phyloP scores from a whole-genome alignment of 768 basidiomycete genomes.

The Termitomyces sp. region DNA sequence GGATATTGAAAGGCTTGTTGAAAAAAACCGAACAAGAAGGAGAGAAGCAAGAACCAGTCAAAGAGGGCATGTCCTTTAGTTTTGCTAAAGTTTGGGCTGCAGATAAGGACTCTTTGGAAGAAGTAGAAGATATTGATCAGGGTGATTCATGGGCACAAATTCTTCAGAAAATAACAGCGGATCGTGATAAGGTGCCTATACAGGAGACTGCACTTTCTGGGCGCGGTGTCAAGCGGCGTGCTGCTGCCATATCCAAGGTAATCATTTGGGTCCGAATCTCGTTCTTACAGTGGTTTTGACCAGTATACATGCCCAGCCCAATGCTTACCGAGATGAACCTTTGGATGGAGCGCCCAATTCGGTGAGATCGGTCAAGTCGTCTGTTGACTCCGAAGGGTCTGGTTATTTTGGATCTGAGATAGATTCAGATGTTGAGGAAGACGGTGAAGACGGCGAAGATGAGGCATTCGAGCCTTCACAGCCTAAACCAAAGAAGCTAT shows the following conservation, averaged over 20 bases:
- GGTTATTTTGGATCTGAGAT: constrained; percentile 29
- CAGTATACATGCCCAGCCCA: constrained; percentile 22
- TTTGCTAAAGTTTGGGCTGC: constrained; percentile 94
- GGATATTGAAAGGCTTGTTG: constrained; percentile 84
- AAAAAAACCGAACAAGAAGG: constrained; percentile 79
- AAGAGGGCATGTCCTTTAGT: constrained; percentile 61
- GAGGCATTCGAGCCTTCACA: constrained; percentile 13
- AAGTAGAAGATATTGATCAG: constrained; percentile 60
- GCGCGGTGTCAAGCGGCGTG: constrained; percentile 72
- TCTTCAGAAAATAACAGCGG: constrained; percentile 48
- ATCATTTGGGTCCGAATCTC: background rate
- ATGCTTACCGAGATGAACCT: constrained; percentile 23
- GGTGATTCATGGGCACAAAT: constrained; percentile 83
- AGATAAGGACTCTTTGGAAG: constrained; percentile 68
- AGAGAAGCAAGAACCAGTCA: constrained; percentile 45
- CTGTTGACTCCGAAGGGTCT: constrained; percentile 29
- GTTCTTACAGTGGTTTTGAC: constrained; percentile 4
- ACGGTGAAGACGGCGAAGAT: constrained; percentile 18
- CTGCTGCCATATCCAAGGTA: constrained; percentile 58
- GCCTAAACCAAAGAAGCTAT: constrained; percentile 17
- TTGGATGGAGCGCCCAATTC: constrained; percentile 5
- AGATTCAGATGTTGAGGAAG: constrained; percentile 24
- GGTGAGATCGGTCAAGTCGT: constrained; percentile 18
- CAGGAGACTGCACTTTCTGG: constrained; percentile 57
- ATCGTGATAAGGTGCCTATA: constrained; percentile 37